phyloP scores from a whole-genome alignment of 352 stramenopile genomes.

The Aphanomyces euteiches region DNA sequence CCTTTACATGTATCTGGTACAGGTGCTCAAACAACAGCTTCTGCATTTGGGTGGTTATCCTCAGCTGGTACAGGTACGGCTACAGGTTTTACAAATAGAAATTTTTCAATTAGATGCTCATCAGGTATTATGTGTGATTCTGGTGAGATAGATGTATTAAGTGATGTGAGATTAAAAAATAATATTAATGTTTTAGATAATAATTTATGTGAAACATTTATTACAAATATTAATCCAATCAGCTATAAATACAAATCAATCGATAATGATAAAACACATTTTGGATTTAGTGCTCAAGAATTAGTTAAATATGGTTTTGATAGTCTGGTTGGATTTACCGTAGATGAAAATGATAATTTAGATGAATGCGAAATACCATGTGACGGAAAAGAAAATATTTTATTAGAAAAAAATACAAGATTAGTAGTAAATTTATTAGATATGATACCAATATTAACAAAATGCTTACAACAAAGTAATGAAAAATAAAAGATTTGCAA shows the following conservation, averaged over 20 bases:
- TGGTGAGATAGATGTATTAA: slow-evolving; percentile 12
- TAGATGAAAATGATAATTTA: slow-evolving; percentile 5
- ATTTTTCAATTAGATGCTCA: slow-evolving; percentile 3
- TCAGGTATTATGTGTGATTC: slow-evolving; percentile 11
- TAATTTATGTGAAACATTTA: not conserved
- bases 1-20: slow-evolving; percentile 12
- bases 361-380: slow-evolving; percentile 7
- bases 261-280: slow-evolving; percentile 2
- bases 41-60: slow-evolving; percentile 1
- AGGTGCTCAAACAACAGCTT: slow-evolving; percentile 13
- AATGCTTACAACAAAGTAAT: not conserved
- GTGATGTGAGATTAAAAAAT: not conserved
- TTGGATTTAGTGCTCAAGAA: not conserved
- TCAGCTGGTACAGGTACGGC: not conserved
- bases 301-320: not conserved
- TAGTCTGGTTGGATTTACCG: not conserved
- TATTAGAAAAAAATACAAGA: slow-evolving; percentile 4
- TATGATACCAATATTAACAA: slow-evolving; percentile 10
- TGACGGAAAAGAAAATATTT: slow-evolving; percentile 2
- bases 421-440: slow-evolving; percentile 5
- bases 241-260: slow-evolving; percentile 10
- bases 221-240: slow-evolving; percentile 10
- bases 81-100: not conserved
- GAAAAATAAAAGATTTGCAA: slow-evolving; percentile 7
- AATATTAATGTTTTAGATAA: slow-evolving; percentile 5